Evolutionary conservation across 345 rosid species (phyloP).

Genomic region (Citrus maxima): DNA sequence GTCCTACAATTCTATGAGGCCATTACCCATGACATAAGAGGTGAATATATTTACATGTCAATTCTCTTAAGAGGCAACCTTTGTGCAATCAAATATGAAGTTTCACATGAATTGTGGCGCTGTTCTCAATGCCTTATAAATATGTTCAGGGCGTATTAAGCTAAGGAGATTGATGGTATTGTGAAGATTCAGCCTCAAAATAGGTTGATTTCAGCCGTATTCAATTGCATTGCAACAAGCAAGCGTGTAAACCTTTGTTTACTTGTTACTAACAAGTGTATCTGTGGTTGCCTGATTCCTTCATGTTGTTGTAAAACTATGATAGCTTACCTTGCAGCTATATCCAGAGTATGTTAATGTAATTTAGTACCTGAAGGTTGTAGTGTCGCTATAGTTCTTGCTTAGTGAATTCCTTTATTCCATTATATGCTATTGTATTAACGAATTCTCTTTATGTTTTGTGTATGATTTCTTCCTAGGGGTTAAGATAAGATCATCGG

Average conservation of each 20-base stretch:
- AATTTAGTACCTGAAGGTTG: constrained; percentile 10
- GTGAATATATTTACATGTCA: not conserved
- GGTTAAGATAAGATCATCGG: not conserved
- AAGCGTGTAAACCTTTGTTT: constrained; percentile 10
- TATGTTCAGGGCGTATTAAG: constrained; percentile 28
- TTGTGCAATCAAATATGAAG: not conserved
- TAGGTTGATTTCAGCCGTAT: constrained; percentile 2
- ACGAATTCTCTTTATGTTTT: not conserved
- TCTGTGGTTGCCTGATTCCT: not conserved
- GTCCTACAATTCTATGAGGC: not conserved
- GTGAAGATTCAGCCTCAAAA: constrained; percentile 5
- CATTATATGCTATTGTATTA: not conserved
- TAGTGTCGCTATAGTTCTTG: not conserved
- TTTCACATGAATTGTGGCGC: not conserved
- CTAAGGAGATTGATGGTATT: not conserved
- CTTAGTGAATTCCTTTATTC: constrained; percentile 4
- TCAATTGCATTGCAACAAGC: not conserved
- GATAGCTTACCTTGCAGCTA: constrained; percentile 7
- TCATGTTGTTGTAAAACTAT: constrained; percentile 2
- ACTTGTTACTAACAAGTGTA: not conserved
- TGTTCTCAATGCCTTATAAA: not conserved
- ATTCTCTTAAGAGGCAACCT: not conserved
- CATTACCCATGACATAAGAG: no score
- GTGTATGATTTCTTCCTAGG: not conserved
- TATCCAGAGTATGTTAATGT: constrained; percentile 4